Conservation (phyloP, 2,329 filamentous ascomycete species). For the Trichoderma cornu-damae region DNA sequence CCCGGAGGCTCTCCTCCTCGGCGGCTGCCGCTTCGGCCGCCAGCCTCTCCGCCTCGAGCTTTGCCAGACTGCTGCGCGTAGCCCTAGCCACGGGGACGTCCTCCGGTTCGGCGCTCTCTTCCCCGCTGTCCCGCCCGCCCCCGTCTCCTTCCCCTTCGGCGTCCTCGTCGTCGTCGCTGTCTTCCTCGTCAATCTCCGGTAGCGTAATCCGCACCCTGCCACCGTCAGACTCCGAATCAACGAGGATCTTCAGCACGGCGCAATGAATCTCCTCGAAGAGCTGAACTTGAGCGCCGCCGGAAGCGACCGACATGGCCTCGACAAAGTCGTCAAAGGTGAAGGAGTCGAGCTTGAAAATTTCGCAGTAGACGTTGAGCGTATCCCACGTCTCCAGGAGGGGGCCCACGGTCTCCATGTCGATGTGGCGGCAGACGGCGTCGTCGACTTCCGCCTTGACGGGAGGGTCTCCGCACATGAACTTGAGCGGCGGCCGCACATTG, state of each 20-base stretch:
- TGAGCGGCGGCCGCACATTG: slow-evolving; percentile 65
- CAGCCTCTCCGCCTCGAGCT: slow-evolving; percentile 67
- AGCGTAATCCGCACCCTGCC: slow-evolving; percentile 76
- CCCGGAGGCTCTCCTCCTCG: slow-evolving; percentile 44
- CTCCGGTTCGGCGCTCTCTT: slow-evolving; percentile 65
- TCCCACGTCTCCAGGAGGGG: slow-evolving; percentile 89
- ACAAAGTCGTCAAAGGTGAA: slow-evolving; percentile 98
- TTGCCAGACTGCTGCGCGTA: slow-evolving; percentile 80
- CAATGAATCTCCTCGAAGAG: slow-evolving; percentile 89
- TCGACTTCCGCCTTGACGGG: slow-evolving; percentile 44
- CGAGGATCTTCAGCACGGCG: slow-evolving; percentile 79
- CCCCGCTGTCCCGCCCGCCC: slow-evolving; percentile 37
- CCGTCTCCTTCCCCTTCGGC: slow-evolving; percentile 39
- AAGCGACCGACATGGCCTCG: slow-evolving; percentile 76
- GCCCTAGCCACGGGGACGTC: slow-evolving; percentile 63
- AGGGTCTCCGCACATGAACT: slow-evolving; percentile 67
- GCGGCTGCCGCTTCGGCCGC: slow-evolving; percentile 55
- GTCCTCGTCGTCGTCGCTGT: slow-evolving; percentile 60
- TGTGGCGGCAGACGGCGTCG: slow-evolving; percentile 37
- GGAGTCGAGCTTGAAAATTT: slow-evolving; percentile 88
- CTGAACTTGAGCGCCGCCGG: slow-evolving; percentile 69
- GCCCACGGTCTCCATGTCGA: slow-evolving; percentile 82
- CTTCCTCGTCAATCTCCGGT: slow-evolving; percentile 67
- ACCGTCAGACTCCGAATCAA: slow-evolving; percentile 67
- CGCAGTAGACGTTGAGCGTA: slow-evolving; percentile 95